Conservation (phyloP, 192 early-diverging fungal genomes). For the Blastocladiella britannica region DNA sequence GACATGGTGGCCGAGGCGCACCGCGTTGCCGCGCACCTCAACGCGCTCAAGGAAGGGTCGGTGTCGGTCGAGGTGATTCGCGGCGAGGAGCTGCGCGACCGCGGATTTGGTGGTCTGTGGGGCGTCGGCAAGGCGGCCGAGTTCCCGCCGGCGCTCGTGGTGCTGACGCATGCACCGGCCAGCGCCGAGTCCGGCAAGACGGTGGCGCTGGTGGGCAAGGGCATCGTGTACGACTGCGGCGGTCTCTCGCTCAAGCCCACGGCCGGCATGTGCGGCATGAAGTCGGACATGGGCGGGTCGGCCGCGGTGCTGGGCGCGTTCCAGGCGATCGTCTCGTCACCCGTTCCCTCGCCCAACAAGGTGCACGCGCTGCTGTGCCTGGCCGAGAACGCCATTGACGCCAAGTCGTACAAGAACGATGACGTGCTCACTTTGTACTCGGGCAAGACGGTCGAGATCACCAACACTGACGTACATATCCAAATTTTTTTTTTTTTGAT, state of each 20-base stretch:
- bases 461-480: slow-evolving; percentile 38
- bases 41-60: not conserved
- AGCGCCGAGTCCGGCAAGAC: slow-evolving; percentile 15
- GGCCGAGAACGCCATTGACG: slow-evolving; percentile 26
- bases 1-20: slow-evolving; percentile 17
- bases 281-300: slow-evolving; percentile 31
- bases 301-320: slow-evolving; percentile 25
- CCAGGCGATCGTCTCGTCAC: slow-evolving; percentile 13
- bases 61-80: slow-evolving; percentile 16
- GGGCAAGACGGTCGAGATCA: slow-evolving; percentile 32
- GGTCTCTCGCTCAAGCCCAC: slow-evolving; percentile 22
- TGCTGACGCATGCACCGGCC: slow-evolving; percentile 16
- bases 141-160: slow-evolving; percentile 19
- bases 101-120: slow-evolving; percentile 19
- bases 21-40: slow-evolving; percentile 6
- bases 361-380: slow-evolving; percentile 24
- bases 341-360: slow-evolving; percentile 1
- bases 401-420: slow-evolving; percentile 12
- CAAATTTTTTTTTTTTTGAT: too few species aligned
- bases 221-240: slow-evolving; percentile 33
- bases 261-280: slow-evolving; percentile 17
- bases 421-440: slow-evolving; percentile 21
- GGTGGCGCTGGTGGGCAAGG: slow-evolving; percentile 31
- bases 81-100: slow-evolving; percentile 20
- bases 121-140: slow-evolving; percentile 24